phyloP scores from a whole-genome alignment of 768 basidiomycete genomes.

The Udeniomyces megalosporus region DNA sequence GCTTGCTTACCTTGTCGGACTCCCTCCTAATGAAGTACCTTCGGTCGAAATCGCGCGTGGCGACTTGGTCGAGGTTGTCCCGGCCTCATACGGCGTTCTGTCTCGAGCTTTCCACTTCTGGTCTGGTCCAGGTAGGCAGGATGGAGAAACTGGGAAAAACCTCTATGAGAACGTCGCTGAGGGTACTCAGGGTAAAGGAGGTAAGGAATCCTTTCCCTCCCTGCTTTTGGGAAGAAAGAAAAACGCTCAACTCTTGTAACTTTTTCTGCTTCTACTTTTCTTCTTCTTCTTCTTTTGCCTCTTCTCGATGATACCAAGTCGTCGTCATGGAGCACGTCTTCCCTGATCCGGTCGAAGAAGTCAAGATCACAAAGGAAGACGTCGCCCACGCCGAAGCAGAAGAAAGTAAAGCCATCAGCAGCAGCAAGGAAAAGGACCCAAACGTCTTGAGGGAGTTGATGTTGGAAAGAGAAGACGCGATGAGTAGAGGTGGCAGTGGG shows the following conservation, averaged over 20 bases:
- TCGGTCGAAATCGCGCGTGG: constrained; percentile 94
- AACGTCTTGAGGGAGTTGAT: neutral
- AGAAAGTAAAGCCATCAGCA: constrained; percentile 23
- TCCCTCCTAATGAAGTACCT: constrained; percentile 89
- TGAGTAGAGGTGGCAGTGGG: neutral
- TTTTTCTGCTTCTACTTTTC: neutral
- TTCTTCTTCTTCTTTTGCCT: too few relatives aligned
- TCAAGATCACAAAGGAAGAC: constrained; percentile 20
- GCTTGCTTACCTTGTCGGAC: constrained; percentile 53
- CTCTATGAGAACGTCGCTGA: constrained; percentile 32
- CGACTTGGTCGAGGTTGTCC: constrained; percentile 63
- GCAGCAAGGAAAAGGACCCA: constrained; percentile 22
- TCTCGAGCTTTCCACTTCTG: constrained; percentile 50
- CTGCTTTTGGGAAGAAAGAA: too few relatives aligned
- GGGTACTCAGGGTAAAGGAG: constrained; percentile 25
- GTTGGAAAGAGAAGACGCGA: neutral
- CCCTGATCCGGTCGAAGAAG: constrained; percentile 11
- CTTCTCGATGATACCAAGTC: too few relatives aligned
- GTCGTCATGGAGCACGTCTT: constrained; percentile 20
- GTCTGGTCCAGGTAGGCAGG: constrained; percentile 28
- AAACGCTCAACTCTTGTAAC: neutral
- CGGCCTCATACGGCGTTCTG: constrained; percentile 51
- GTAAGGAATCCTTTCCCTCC: neutral
- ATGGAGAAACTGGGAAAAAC: constrained; percentile 25
- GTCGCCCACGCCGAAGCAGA: constrained; percentile 22